Evolutionary conservation across 352 stramenopile species (phyloP).

Genomic region (Phytopythium vexans): DNA sequence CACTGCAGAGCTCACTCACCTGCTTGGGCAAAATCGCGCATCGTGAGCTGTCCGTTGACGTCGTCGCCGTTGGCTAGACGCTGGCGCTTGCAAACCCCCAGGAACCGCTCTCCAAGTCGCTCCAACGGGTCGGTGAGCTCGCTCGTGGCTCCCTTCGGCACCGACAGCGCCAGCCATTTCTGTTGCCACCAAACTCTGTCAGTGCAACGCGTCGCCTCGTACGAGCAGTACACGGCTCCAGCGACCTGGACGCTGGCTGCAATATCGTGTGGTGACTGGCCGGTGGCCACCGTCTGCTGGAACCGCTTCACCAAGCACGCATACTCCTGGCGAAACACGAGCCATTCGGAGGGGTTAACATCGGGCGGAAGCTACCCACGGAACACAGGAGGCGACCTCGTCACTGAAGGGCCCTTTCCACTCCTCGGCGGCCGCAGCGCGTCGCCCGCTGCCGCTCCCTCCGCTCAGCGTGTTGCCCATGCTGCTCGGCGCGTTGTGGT

Average conservation of each 20-base stretch:
- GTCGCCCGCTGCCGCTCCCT: conserved; percentile 7
- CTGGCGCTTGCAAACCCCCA: conserved; percentile 34
- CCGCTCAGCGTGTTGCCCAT: conserved; percentile 40
- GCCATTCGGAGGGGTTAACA: not conserved
- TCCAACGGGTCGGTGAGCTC: conserved; percentile 21
- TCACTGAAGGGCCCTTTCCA: conserved; percentile 86
- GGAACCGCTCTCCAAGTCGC: conserved; percentile 42
- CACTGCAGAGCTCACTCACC: conserved; percentile 18
- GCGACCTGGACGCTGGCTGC: conserved; percentile 43
- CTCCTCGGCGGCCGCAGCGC: conserved; percentile 14
- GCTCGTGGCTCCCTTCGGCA: conserved; percentile 17
- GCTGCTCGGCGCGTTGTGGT: not conserved
- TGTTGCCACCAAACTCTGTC: conserved; percentile 7
- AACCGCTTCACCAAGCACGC: conserved; percentile 53
- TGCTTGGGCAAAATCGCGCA: conserved; percentile 62
- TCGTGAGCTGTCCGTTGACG: conserved; percentile 16
- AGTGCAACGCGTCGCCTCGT: not conserved
- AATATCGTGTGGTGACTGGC: conserved; percentile 14
- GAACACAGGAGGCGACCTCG: conserved; percentile 24
- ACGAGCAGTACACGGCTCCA: not conserved
- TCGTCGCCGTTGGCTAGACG: conserved; percentile 6
- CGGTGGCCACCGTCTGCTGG: conserved; percentile 24
- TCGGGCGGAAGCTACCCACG: not conserved
- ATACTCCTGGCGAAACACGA: conserved; percentile 44
- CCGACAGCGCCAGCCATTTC: conserved; percentile 40